Evolutionary conservation across 1,139 yeast genomes (phyloP), one percentile per base, ranked within the genome.

Genomic region (Eremothecium sinecaudum): DNA sequence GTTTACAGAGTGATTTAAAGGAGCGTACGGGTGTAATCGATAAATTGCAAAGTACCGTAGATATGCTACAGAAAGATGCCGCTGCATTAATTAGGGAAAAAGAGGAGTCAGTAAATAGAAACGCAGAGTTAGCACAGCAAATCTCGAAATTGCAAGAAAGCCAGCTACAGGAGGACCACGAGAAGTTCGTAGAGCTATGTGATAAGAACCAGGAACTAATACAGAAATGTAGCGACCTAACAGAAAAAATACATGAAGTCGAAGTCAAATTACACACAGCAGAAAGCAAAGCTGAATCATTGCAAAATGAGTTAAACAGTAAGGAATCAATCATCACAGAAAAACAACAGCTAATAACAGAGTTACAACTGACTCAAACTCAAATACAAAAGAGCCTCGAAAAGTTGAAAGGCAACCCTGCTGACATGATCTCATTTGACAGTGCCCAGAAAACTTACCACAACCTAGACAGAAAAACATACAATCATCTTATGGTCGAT

Each of bases 401-500:
- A 22, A 39, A 31, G 31, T 24, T 33, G 15, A 33, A 27, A 16
- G 47, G 46, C 25, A 41, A 36, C 20, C 34, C 36, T 18, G 37
- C 32, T 4, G 35, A 38, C 16, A 32, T 31, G 17, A 38, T 45
- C 19, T 38, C 44, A 5, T 41, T 42, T 24, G 45, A 46, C 20
- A 31, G 39, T 14, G 45, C 46, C 4, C 36, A 38, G 13, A 42
- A 39, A 18, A 40, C 43, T 10, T 39, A 35, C 19, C 39, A 41
- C 6, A 43, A 37, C 16, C 32, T 47, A 24, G 35, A 37, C 2
- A 38, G 35, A 18, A 42, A 40, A 23, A 32, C 32, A 2, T 55
- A 54, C 36, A 37, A 41, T 3, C 25, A 34, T 3, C 46, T 58
- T 18, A 45, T 44, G 33, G 41, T 60, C 38, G 51, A 46, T 20